Evolutionary conservation across 495 filamentous ascomycete species (phyloP), one percentile per base, ranked within the genome.

Genomic region (Podospora pseudopauciseta): DNA sequence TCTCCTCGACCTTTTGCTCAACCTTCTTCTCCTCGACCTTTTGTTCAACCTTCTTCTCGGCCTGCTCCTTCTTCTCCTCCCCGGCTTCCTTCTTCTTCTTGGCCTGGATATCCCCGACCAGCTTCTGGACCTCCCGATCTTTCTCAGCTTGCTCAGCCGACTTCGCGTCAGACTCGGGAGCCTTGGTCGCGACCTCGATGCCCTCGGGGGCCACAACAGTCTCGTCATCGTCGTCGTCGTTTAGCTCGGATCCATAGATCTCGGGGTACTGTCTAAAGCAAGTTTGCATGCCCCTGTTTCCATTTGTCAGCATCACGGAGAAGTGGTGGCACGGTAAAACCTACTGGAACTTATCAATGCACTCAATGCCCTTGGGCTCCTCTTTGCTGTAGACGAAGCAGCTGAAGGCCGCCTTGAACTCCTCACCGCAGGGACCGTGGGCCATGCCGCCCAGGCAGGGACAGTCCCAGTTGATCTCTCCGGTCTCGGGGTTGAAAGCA

Each of bases 391-490:
- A 96, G 6, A 99, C 91, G 76, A 99, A 99, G 84, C 95, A 99
- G 87, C 92, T 96, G 74, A 99, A 99, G 0, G 95, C 95, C 4
- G 87, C 89, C 81, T 87, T 91, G 85, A 99, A 99, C 74, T 97
- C 86, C 79, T 94, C 92, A 34, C 96, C 95, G 78, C 94, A 99
- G 49, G 96, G 96, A 0, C 95, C 95, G 79, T 97, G 84, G 9
- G 95, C 95, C 95, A 99, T 99, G 30, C 95, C 95, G 61, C 95
- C 95, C 27, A 99, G 82, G 76, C 95, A 99, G 20, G 96, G 95
- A 80, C 95, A 99, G 76, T 97, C 95, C 96, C 96, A 99, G 84
- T 99, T 98, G 81, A 99, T 99, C 86, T 98, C 95, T 70, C 95
- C 95, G 9, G 95, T 99, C 84, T 98, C 96, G 15, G 92, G 92